A percentile compares a stretch with the other conserved stretches of the same genome.
Conservation (phyloP, 768 basidiomycete genomes). For the Sutorius australiensis region DNA sequence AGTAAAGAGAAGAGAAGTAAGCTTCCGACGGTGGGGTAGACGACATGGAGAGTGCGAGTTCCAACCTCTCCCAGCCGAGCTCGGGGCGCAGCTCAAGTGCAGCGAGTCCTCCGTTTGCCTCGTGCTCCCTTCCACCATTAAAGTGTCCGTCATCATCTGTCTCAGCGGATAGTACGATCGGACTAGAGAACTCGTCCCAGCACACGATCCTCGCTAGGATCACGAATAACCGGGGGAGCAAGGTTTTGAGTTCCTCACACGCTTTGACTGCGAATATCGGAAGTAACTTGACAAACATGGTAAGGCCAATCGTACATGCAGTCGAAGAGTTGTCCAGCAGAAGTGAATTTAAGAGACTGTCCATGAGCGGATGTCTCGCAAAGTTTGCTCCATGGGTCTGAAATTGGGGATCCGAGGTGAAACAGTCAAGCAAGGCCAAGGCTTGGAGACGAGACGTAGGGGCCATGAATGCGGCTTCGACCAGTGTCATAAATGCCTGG, state of each 20-base stretch:
- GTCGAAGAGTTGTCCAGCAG: constrained; percentile 75
- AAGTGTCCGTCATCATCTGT: background rate
- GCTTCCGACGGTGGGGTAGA: constrained; percentile 56
- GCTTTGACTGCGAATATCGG: constrained; percentile 70
- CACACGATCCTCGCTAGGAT: constrained; percentile 70
- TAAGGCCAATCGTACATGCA: constrained; percentile 58
- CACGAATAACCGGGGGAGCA: constrained; percentile 63
- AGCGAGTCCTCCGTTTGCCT: constrained; percentile 34
- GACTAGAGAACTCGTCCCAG: constrained; percentile 59
- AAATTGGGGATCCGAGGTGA: constrained; percentile 55
- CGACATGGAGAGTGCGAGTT: constrained; percentile 54
- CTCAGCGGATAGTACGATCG: background rate
- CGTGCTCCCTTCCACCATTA: constrained; percentile 5
- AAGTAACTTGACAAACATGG: constrained; percentile 65
- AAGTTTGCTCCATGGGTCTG: constrained; percentile 45
- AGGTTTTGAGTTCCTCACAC: constrained; percentile 47
- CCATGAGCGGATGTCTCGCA: constrained; percentile 60
- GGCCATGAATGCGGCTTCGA: constrained; percentile 56
- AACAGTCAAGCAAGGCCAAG: constrained; percentile 59
- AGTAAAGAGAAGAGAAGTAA: constrained; percentile 80
- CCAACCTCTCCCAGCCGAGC: constrained; percentile 66
- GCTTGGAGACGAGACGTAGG: constrained; percentile 68
- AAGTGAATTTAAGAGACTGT: constrained; percentile 61
- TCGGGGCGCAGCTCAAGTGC: constrained; percentile 48
- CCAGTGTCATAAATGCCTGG: constrained; percentile 68